Evolutionary conservation across 148 eudicot genomes (phyloP).

Genomic region (Euryodendron excelsum): DNA sequence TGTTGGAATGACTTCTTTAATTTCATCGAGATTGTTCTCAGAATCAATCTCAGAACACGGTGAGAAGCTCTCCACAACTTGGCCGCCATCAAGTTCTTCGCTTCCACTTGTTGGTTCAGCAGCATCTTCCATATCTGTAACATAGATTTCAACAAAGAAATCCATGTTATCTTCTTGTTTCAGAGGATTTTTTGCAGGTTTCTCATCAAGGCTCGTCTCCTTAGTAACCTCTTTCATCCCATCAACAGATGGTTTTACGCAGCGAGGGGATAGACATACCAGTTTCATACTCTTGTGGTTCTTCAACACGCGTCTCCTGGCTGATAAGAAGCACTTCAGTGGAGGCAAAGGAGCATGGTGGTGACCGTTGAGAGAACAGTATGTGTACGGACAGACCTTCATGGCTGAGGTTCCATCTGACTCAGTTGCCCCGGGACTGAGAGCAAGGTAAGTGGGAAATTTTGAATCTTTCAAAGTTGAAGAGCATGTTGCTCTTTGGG

Average conservation of each 20-base stretch:
- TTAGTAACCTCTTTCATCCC: slow-evolving; percentile 1
- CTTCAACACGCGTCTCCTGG: slow-evolving; percentile 54
- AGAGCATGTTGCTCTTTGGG: slow-evolving; percentile 66
- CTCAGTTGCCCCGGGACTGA: slow-evolving; percentile 64
- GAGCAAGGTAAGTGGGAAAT: slow-evolving; percentile 61
- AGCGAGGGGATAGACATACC: slow-evolving; percentile 45
- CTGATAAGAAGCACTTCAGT: slow-evolving; percentile 58
- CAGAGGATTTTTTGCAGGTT: slow-evolving; percentile 10
- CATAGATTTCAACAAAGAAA: slow-evolving; percentile 56
- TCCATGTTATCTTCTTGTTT: slow-evolving; percentile 27
- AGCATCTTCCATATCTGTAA: slow-evolving; percentile 12
- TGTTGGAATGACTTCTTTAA: slow-evolving; percentile 14
- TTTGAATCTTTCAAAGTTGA: slow-evolving; percentile 71
- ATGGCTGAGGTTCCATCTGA: slow-evolving; percentile 61
- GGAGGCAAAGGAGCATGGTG: slow-evolving; percentile 56
- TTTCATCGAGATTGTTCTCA: slow-evolving; percentile 15
- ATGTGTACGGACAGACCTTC: slow-evolving; percentile 75
- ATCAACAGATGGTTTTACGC: too few species aligned
- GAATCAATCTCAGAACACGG: slow-evolving; percentile 18
- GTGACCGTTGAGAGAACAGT: slow-evolving; percentile 90
- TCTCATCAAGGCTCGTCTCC: slow-evolving; percentile 1
- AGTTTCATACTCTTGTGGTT: slow-evolving; percentile 38
- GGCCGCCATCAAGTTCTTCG: slow-evolving; percentile 2
- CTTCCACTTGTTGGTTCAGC: background rate
- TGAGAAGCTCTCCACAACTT: slow-evolving; percentile 23